Base-by-base conservation (phyloP, 2,329 filamentous ascomycete genomes). In the Diaporthe citriasiana region DNA sequence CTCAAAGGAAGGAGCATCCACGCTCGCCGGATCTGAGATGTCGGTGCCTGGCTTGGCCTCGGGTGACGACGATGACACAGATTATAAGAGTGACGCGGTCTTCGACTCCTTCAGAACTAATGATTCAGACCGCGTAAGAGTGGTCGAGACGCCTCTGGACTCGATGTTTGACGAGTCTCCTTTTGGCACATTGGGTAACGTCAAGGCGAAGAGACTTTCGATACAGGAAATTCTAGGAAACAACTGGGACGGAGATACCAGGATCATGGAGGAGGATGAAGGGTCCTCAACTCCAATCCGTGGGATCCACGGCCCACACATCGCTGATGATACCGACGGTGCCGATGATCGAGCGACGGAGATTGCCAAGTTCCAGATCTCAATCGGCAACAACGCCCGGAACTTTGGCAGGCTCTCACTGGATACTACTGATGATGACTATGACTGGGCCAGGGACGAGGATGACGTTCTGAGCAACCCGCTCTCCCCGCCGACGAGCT, bases 141-240 rank as follows among this genome's bases (percentile, higher is more conserved):
- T 90, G 45, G 88, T 91, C 60, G 91, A 94, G 80, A 93, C 92
- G 38, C 93, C 93, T 22, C 85, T 95, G 66, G 93, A 95, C 79
- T 94, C 91, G 33, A 93, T 95, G 86, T 95, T 95, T 82, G 93
- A 95, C 82, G 93, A 95, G 78, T 94, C 93, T 19, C 93, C 92
- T 47, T 89, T 90, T 10, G 89, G 88, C 79, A 88, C 89, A 0
- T 87, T 87, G 25, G 85, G 87, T 71, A 88, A 88, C 77, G 79
- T 77, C 77, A 90, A 87, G 79, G 84, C 86, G 3, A 90, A 90
- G 78, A 85, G 89, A 35, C 79, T 90, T 15, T 90, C 89, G 0
- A 89, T 91, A 50, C 89, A 91, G 63, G 89, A 90, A 76, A 90
- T 91, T 25, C 79, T 91, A 25, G 89, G 87, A 10, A 84, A 84